A percentile compares a stretch with the other conserved stretches of the same genome.
Evolutionary conservation across 129 eudicot genomes (phyloP).

Genomic region (Flaveria trinervia): DNA sequence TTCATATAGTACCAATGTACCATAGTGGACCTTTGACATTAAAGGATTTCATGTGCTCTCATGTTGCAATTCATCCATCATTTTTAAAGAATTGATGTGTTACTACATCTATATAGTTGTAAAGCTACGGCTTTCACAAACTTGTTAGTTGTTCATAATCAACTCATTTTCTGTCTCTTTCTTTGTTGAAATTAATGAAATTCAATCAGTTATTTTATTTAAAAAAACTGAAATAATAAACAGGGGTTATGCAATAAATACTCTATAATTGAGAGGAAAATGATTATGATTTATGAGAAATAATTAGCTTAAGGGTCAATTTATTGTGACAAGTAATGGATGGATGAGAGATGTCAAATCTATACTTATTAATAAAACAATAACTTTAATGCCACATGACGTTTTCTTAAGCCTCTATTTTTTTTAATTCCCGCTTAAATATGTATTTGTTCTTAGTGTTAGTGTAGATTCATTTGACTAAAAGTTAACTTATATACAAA

Average conservation of each 20-base stretch:
- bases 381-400: too few species aligned
- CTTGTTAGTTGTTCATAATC: neutral
- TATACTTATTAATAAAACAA: too few species aligned
- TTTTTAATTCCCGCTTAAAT: too few species aligned
- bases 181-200: slow-evolving; percentile 9
- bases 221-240: neutral
- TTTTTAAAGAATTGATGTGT: slow-evolving; percentile 19
- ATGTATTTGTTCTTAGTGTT: too few species aligned
- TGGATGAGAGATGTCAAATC: too few species aligned
- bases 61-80: slow-evolving; percentile 13
- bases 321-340: too few species aligned
- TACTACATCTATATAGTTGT: slow-evolving; percentile 16
- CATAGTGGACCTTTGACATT: slow-evolving; percentile 28
- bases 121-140: slow-evolving; percentile 23
- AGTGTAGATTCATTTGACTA: too few species aligned
- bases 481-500: too few species aligned
- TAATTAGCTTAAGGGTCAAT: too few species aligned
- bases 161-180: neutral
- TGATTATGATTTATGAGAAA: neutral
- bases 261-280: neutral
- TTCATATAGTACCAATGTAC: slow-evolving; percentile 21
- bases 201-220: neutral
- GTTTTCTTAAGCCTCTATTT: too few species aligned
- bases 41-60: slow-evolving; percentile 33
- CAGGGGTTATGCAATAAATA: neutral